phyloP scores from a whole-genome alignment of 2,329 filamentous ascomycete genomes.

The Colletotrichum destructivum region DNA sequence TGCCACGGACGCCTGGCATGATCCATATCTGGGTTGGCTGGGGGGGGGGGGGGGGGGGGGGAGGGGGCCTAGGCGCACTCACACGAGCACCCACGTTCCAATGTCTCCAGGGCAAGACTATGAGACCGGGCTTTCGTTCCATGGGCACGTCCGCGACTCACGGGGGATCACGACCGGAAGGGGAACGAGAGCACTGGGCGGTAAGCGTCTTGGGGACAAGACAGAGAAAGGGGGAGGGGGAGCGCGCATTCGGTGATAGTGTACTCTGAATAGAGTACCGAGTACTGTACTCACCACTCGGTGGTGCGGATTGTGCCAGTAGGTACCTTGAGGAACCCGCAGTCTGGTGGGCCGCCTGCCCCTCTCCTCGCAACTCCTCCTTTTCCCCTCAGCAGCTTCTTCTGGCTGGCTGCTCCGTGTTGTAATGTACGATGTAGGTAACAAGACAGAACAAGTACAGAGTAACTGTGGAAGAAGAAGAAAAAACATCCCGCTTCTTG shows the following conservation, averaged over 20 bases:
- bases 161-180: too few relatives aligned
- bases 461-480: too few relatives aligned
- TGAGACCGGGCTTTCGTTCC: slow-evolving; percentile 1
- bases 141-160: background rate
- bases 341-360: background rate
- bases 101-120: background rate
- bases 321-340: background rate
- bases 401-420: background rate
- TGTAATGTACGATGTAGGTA: too few relatives aligned
- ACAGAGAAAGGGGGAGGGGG: background rate
- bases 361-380: slow-evolving; percentile 2
- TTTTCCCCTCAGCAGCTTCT: slow-evolving; percentile 1
- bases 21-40: background rate
- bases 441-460: too few relatives aligned
- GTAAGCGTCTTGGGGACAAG: background rate
- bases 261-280: too few relatives aligned
- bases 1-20: slow-evolving; percentile 8
- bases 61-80: slow-evolving; percentile 23
- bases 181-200: slow-evolving; percentile 14
- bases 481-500: slow-evolving; percentile 8
- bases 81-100: too few relatives aligned
- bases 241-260: too few relatives aligned
- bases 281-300: background rate
- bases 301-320: too few relatives aligned
- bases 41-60: too few relatives aligned